Evolutionary conservation across 768 basidiomycete genomes (phyloP).

Genomic region (Phylloporus rhodoxanthus): DNA sequence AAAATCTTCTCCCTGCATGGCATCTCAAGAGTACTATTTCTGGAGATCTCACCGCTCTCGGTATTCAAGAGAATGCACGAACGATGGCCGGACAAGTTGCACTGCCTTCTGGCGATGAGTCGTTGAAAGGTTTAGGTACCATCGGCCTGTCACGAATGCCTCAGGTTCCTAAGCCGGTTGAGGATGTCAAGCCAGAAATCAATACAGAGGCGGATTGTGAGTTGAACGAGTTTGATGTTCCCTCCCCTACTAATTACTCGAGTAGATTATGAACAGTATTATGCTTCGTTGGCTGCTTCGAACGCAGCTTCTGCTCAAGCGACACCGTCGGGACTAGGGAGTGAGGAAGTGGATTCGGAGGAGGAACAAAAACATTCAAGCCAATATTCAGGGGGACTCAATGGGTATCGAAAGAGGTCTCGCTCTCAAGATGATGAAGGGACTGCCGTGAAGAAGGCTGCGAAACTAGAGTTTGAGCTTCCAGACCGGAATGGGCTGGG

Average conservation of each 20-base stretch:
- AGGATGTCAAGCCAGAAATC: conserved; percentile 43
- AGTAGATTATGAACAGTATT: conserved; percentile 76
- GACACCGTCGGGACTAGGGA: conserved; percentile 53
- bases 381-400: conserved; percentile 62
- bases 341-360: conserved; percentile 59
- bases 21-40: conserved; percentile 94
- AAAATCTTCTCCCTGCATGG: conserved; percentile 92
- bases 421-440: conserved; percentile 59
- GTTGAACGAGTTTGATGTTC: conserved; percentile 17
- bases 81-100: conserved; percentile 33
- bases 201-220: conserved; percentile 62
- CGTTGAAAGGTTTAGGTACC: conserved; percentile 61
- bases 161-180: conserved; percentile 22
- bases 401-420: conserved; percentile 70
- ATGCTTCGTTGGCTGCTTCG: conserved; percentile 69
- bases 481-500: conserved; percentile 16
- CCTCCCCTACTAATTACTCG: neutral
- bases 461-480: conserved; percentile 36
- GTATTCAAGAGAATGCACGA: conserved; percentile 66
- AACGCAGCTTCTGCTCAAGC: conserved; percentile 51
- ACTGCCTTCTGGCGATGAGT: conserved; percentile 61
- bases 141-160: conserved; percentile 35
- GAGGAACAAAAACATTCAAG: conserved; percentile 66
- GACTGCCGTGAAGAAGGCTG: conserved; percentile 32
- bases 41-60: conserved; percentile 83